Percentiles rank a stretch among this genome's conserved stretches.
These are phyloP conservation scores for Amoebophrya sp. DNA, from an alignment of 169 alveolate species.

Conservation along the genomic window DNA sequence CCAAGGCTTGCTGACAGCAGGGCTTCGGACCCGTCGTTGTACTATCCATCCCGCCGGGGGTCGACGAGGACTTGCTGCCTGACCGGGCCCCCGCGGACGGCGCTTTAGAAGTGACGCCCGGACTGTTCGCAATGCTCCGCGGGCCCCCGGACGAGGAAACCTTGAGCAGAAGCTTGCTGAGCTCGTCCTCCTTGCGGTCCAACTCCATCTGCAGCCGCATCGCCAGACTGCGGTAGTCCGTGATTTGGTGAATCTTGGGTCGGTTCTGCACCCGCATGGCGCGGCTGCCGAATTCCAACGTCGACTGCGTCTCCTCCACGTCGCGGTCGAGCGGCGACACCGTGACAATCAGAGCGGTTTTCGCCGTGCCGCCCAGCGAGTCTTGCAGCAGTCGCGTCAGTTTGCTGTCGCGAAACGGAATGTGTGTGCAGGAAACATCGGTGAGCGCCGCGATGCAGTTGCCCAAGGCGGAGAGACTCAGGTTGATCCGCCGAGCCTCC, in stretches of 20 bases:
- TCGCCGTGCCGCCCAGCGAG: slow-evolving; percentile 29
- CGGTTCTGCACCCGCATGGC: slow-evolving; percentile 13
- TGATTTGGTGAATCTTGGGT: neutral
- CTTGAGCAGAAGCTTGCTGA: slow-evolving; percentile 7
- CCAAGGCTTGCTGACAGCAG: neutral
- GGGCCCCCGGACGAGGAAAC: too few species aligned
- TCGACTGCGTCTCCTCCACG: neutral
- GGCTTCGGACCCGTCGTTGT: too few species aligned
- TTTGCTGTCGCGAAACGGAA: slow-evolving; percentile 28
- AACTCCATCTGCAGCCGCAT: neutral
- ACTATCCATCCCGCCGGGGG: too few species aligned
- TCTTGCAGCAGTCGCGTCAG: slow-evolving; percentile 33
- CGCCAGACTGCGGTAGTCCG: neutral
- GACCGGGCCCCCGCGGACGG: too few species aligned
- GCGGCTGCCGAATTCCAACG: neutral
- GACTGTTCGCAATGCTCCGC: too few species aligned
- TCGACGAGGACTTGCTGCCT: too few species aligned
- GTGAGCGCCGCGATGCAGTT: slow-evolving; percentile 29
- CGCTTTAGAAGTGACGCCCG: too few species aligned
- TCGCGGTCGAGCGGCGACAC: slow-evolving; percentile 11
- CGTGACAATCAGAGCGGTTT: slow-evolving; percentile 30
- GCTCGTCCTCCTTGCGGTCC: slow-evolving; percentile 14
- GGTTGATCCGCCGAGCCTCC: slow-evolving; percentile 34
- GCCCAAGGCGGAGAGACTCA: slow-evolving; percentile 31
- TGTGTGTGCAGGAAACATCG: slow-evolving; percentile 27